These are phyloP conservation scores for Linum tenue DNA, from an alignment of 345 rosid species.

Conservation along the genomic window DNA sequence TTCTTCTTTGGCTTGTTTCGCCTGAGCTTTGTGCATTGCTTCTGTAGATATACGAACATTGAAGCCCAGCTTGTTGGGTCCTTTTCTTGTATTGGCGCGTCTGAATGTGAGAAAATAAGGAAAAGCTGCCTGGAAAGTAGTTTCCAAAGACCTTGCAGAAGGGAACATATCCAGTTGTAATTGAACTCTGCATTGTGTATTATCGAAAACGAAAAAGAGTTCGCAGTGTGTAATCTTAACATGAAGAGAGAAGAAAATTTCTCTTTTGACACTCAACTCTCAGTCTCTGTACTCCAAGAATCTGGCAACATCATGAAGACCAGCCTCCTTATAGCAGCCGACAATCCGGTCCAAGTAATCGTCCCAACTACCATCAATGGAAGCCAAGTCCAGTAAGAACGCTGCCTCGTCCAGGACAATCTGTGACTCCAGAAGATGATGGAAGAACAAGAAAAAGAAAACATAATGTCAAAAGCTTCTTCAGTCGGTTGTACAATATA, in stretches of 20 bases:
- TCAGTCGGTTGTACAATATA: too few relatives aligned
- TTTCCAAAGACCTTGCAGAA: not conserved
- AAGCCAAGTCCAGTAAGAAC: constrained; percentile 19
- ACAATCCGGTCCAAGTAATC: constrained; percentile 10
- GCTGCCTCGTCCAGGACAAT: constrained; percentile 24
- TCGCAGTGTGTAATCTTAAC: not conserved
- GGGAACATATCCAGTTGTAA: not conserved
- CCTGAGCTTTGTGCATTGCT: constrained; percentile 7
- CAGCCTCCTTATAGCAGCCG: constrained; percentile 20
- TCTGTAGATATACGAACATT: constrained; percentile 13
- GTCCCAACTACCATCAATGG: constrained; percentile 24
- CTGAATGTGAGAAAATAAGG: not conserved
- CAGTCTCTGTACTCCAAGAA: constrained; percentile 17
- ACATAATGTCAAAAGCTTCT: not conserved
- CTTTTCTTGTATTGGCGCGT: not conserved
- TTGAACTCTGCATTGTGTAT: not conserved
- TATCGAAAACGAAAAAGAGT: not conserved
- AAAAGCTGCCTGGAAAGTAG: not conserved
- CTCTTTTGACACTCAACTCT: not conserved
- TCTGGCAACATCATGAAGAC: constrained; percentile 21
- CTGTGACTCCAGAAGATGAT: constrained; percentile 8
- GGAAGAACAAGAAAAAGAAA: not conserved
- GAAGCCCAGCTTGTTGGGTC: not conserved
- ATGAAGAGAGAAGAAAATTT: not conserved
- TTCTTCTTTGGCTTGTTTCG: not conserved